Evolutionary conservation across 2,329 filamentous ascomycete species (phyloP).

Genomic region (Furcasterigmium sp.): DNA sequence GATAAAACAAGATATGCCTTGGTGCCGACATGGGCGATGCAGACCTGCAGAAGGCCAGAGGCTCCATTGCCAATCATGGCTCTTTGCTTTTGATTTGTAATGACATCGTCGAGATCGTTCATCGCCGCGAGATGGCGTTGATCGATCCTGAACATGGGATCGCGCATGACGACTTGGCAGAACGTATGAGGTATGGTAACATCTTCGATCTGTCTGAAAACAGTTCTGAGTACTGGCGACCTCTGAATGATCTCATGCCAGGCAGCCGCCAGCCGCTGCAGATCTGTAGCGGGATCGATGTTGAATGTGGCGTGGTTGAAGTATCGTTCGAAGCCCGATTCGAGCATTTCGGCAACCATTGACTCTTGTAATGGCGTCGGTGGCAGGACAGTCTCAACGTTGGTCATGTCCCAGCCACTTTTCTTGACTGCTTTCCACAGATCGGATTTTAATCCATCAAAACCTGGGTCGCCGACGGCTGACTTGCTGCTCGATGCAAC

Average conservation of each 20-base stretch:
- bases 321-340: conserved; percentile 69
- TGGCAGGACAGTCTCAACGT: conserved; percentile 60
- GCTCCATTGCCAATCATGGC: conserved; percentile 31
- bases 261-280: conserved; percentile 50
- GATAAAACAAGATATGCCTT: conserved; percentile 55
- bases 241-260: conserved; percentile 54
- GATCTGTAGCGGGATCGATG: conserved; percentile 48
- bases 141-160: background rate
- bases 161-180: conserved; percentile 40
- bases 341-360: conserved; percentile 77
- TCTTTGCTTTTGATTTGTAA: conserved; percentile 25
- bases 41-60: conserved; percentile 43
- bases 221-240: conserved; percentile 71
- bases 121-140: conserved; percentile 9
- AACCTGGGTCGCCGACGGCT: background rate
- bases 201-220: conserved; percentile 63
- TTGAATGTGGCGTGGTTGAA: conserved; percentile 80
- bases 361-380: conserved; percentile 81
- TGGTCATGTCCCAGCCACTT: conserved; percentile 25
- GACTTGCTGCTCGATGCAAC: background rate
- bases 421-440: conserved; percentile 32
- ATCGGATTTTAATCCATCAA: conserved; percentile 18
- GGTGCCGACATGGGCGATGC: conserved; percentile 26
- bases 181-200: conserved; percentile 45
- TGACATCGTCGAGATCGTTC: conserved; percentile 29